phyloP scores from a whole-genome alignment of 164 flowering plant species.

The Akebia trifoliata region DNA sequence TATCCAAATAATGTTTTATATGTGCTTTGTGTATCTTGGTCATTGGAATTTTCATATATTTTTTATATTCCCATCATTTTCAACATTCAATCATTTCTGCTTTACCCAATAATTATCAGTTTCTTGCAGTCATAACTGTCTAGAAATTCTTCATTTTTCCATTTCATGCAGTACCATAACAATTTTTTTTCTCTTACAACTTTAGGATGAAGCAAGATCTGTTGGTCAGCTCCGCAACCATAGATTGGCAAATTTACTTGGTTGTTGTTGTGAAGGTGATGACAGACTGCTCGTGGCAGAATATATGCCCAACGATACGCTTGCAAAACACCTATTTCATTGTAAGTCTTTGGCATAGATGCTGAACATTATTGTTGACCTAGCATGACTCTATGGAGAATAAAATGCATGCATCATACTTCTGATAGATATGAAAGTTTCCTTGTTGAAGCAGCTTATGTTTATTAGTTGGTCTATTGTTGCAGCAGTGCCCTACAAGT shows the following conservation, averaged over 20 bases:
- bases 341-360: conserved; percentile 48
- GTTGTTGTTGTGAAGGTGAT: conserved; percentile 87
- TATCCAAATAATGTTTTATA: background rate
- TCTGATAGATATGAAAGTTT: background rate
- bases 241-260: conserved; percentile 80
- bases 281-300: conserved; percentile 89
- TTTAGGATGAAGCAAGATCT: conserved; percentile 83
- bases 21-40: background rate
- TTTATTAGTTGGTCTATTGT: too few species aligned
- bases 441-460: background rate
- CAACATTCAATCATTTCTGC: background rate
- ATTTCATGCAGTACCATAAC: background rate
- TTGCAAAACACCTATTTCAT: conserved; percentile 89
- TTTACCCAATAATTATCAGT: background rate
- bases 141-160: background rate
- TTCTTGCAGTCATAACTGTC: background rate
- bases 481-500: too few species aligned
- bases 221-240: conserved; percentile 84
- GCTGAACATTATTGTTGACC: background rate
- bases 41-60: background rate
- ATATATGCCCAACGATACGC: conserved; percentile 88
- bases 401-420: background rate
- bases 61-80: too few species aligned
- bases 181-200: conserved; percentile 1
- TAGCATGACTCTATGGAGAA: background rate